Percentiles rank a stretch among this genome's conserved stretches.
Evolutionary conservation across 2,329 filamentous ascomycete genomes (phyloP).

Genomic region (Epichloe baconii): DNA sequence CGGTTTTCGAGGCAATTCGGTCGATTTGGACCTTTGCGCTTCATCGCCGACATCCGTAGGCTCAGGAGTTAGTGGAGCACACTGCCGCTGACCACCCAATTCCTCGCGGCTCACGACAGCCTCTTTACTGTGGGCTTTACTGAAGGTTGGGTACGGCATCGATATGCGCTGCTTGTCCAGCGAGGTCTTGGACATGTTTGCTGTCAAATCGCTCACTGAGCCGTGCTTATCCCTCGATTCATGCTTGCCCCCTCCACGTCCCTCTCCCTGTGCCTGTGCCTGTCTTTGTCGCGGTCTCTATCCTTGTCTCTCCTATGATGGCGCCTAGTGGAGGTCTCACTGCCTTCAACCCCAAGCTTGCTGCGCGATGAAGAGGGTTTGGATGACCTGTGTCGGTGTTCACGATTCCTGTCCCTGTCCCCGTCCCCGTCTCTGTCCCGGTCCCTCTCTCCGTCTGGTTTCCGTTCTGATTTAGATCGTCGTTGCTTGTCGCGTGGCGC

Average conservation of each 20-base stretch:
- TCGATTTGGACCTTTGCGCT: conserved; percentile 32
- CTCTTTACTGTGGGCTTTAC: conserved; percentile 87
- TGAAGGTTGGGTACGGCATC: conserved; percentile 69
- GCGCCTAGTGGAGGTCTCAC: conserved; percentile 24
- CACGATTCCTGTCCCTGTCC: conserved; percentile 13
- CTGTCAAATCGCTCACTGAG: conserved; percentile 37
- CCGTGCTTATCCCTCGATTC: conserved; percentile 13
- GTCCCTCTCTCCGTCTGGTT: conserved; percentile 10
- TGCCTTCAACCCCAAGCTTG: conserved; percentile 26
- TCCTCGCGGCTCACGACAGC: conserved; percentile 53
- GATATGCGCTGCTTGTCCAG: conserved; percentile 33
- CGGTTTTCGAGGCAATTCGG: conserved; percentile 26
- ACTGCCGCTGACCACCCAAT: conserved; percentile 18
- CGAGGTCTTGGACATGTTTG: conserved; percentile 28
- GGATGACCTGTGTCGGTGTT: conserved; percentile 26
- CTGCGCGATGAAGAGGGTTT: conserved; percentile 29
- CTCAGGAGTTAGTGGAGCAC: conserved; percentile 51
- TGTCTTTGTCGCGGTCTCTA: conserved; percentile 18
- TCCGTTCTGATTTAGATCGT: conserved; percentile 27
- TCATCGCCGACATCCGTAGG: conserved; percentile 50
- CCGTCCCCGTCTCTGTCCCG: conserved; percentile 15
- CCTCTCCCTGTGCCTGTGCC: conserved; percentile 22
- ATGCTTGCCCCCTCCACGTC: conserved; percentile 23
- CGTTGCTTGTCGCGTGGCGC: conserved; percentile 26
- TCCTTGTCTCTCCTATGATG: conserved; percentile 19